Base-by-base conservation (phyloP, 352 stramenopile genomes). In the Plasmopara muralis region DNA sequence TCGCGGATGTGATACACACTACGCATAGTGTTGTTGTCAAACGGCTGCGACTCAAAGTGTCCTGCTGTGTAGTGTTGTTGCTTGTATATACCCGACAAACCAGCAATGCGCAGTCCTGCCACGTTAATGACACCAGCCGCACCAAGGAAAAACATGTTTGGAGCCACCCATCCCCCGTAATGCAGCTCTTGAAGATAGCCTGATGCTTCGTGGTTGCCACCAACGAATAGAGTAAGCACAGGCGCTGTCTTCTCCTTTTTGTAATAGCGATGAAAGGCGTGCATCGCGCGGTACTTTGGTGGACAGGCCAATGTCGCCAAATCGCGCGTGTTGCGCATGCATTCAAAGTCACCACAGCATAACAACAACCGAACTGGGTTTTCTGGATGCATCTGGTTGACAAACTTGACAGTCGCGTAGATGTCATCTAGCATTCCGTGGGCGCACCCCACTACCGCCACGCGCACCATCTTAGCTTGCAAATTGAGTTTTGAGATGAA, bases 331-430 rank as follows among this genome's bases (percentile, higher is more conserved):
- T 98, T 98, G 44, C 97, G 87, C 61, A 99, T 81, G 44, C 95
- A 96, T 66, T 99, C 92, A 64, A 99, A 99, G 79, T 99, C 97
- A 30, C 97, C 97, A 64, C 97, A 99, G 66, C 93, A 98, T 15
- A 99, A 64, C 46, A 99, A 65, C 33, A 99, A 62, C 60, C 99
- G 88, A 18, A 99, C 84, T 8, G 80, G 76, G 10, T 80, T 77
- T 9, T 60, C 53, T 13, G 71, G 60, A 33, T 93, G 80, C 64
- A 90, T 77, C 57, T 87, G 62, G 62, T 98, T 92, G 56, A 98
- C 84, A 47, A 87, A 81, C 47, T 83, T 59, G 40, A 99, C 73
- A 5, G 89, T 95, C 30, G 88, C 84, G 70, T 99, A 99, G 64
- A 99, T 99, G 35, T 87, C 82, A 62, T 99, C 95, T 30, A 99